Evolutionary conservation across 148 eudicot genomes (phyloP), one percentile per base, ranked within the genome.

Genomic region (Arbutus unedo): DNA sequence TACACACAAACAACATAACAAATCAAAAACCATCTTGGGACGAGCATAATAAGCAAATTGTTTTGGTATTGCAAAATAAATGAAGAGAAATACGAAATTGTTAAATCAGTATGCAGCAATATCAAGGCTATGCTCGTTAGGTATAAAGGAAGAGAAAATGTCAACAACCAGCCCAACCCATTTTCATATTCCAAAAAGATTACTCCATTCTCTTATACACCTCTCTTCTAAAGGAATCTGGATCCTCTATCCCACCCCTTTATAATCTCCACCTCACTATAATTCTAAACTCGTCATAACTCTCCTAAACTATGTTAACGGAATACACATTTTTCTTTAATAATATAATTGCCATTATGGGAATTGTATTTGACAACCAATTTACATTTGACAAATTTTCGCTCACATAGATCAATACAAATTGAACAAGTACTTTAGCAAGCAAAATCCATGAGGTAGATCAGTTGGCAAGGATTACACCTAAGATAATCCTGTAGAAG

Each of bases 1-100:
- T 95, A 71, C 25, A 83, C 25, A 79, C 38, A 74, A 82, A 77
- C 81, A 74, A 45, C 79, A 74, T 62, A 3, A 57, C 44, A 80
- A 66, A 85, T 83, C 82, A 83, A 79, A 57, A 21, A 59, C 18
- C 25, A 47, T 64, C 50, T 53, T 45, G 66, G 9, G 4, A 62
- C 47, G 53, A 45, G 64, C n/a, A 10, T 51, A 44, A 48, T 45
- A 31, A 21, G 57, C 15, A 50, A 67, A 31, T 38, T 16, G 59
- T 55, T 43, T n/a, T 10, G 18, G 19, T 3, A 72, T 41, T 43
- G 3, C 38, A 64, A 6, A 80, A 4, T 23, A 51, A 68, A 8
- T 55, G 8, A 10, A 6, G 60, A 54, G 21, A 72, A 38, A 2
- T 44, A 43, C 18, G 73, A 81, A 21, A 62, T 9, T 19, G 45